phyloP scores from a whole-genome alignment of 768 basidiomycete species.

The Punctularia strigosozonata region DNA sequence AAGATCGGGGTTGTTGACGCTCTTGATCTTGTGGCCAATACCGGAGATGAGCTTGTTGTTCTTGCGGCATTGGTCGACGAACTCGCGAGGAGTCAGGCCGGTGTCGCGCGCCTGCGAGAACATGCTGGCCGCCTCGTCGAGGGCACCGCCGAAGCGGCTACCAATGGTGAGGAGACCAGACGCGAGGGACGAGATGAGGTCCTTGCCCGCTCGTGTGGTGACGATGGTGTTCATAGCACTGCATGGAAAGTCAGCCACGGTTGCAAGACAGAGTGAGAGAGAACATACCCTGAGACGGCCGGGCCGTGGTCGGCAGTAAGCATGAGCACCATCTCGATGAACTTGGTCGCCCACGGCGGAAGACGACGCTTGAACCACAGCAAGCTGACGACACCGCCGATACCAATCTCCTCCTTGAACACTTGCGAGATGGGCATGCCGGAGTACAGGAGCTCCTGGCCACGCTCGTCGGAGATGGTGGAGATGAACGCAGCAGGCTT shows the following conservation, averaged over 20 bases:
- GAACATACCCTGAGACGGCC: constrained; percentile 67
- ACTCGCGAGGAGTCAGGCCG: constrained; percentile 94
- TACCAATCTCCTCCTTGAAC: constrained; percentile 93
- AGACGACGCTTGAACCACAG: constrained; percentile 97
- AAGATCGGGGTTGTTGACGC: constrained; percentile 89
- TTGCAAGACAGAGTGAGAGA: neutral
- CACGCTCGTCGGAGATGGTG: constrained; percentile 98
- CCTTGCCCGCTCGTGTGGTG: constrained; percentile 98
- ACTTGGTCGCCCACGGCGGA: constrained; percentile 91
- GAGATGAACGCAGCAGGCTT: constrained; percentile 99
- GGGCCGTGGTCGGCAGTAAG: constrained; percentile 98
- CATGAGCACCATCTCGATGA: constrained; percentile 99
- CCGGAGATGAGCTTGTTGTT: constrained; percentile 94
- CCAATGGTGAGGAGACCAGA: constrained; percentile 97
- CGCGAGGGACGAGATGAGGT: constrained; percentile 90
- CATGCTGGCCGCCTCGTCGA: constrained; percentile 95
- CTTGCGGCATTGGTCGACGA: constrained; percentile 89
- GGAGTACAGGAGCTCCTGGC: constrained; percentile 95
- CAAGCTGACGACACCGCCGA: constrained; percentile 92
- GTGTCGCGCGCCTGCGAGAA: constrained; percentile 87
- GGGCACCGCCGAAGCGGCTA: constrained; percentile 95
- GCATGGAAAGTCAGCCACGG: constrained; percentile 3
- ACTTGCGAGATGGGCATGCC: constrained; percentile 99
- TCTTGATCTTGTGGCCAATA: constrained; percentile 99
- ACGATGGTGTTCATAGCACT: constrained; percentile 99